Conservation (phyloP, 169 alveolate species). For the Cyclospora cayetanensis region DNA sequence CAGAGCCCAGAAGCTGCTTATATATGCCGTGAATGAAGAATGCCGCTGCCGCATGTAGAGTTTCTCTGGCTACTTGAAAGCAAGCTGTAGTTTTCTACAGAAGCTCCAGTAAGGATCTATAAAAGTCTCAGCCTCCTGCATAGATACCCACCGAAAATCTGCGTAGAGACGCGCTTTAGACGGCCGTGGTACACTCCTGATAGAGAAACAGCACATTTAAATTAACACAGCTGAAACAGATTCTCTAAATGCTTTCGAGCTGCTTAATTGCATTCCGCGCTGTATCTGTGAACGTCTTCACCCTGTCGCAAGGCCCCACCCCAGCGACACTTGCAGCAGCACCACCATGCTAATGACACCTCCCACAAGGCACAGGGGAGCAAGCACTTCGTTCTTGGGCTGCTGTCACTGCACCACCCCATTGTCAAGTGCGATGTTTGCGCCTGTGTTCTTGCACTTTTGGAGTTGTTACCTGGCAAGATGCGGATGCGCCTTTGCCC, state of each 20-base stretch:
- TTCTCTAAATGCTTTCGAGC: background rate
- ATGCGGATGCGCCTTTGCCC: slow-evolving; percentile 44
- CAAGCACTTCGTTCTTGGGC: background rate
- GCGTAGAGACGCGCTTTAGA: slow-evolving; percentile 1
- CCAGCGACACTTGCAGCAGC: background rate
- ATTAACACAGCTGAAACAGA: background rate
- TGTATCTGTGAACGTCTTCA: background rate
- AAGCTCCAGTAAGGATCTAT: background rate
- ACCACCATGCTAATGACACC: background rate
- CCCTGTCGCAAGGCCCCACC: background rate
- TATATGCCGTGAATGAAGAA: background rate
- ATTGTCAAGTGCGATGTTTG: too few relatives aligned
- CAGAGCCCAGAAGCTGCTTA: background rate
- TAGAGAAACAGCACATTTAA: background rate
- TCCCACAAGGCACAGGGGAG: background rate
- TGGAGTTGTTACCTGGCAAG: slow-evolving; percentile 49
- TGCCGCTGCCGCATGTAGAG: background rate
- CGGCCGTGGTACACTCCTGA: slow-evolving; percentile 18
- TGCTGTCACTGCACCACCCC: too few relatives aligned
- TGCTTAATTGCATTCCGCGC: background rate
- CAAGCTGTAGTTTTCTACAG: too few relatives aligned
- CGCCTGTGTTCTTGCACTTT: too few relatives aligned
- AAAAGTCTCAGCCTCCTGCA: background rate
- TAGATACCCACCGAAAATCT: background rate
- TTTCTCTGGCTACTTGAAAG: too few relatives aligned